Conservation (phyloP, 805 yeast genomes). For the Kazachstania viticola region DNA sequence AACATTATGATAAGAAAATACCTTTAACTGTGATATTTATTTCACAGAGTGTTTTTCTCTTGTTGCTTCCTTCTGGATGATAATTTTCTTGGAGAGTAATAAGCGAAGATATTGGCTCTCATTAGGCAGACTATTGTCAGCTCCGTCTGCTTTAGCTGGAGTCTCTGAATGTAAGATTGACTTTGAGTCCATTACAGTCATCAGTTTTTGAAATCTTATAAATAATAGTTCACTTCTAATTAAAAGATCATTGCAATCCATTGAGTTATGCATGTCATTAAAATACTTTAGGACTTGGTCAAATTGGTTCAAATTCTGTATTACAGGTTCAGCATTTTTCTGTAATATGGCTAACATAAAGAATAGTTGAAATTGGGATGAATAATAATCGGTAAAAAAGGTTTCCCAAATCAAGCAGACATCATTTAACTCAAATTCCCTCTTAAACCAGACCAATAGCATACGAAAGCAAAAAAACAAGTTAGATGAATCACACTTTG, state of each 20-base stretch:
- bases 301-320: conserved; percentile 61
- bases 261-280: conserved; percentile 73
- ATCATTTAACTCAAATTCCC: conserved; percentile 76
- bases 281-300: conserved; percentile 89
- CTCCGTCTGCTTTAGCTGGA: not conserved
- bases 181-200: conserved; percentile 62
- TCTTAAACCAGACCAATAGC: conserved; percentile 89
- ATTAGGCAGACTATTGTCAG: conserved; percentile 6
- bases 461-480: conserved; percentile 89
- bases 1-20: too few relatives aligned
- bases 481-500: conserved; percentile 78
- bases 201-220: conserved; percentile 66
- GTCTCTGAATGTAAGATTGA: conserved; percentile 9
- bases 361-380: conserved; percentile 81
- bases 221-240: conserved; percentile 80
- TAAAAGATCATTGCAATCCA: conserved; percentile 65
- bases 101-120: conserved; percentile 34
- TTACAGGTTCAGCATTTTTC: conserved; percentile 69
- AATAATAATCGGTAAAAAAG: conserved; percentile 76
- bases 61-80: conserved; percentile 49
- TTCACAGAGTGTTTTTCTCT: conserved; percentile 9
- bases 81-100: conserved; percentile 47
- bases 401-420: conserved; percentile 84
- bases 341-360: conserved; percentile 83
- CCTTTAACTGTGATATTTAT: too few relatives aligned